phyloP scores from a whole-genome alignment of 352 stramenopile species.

The Phytophthora quininea region DNA sequence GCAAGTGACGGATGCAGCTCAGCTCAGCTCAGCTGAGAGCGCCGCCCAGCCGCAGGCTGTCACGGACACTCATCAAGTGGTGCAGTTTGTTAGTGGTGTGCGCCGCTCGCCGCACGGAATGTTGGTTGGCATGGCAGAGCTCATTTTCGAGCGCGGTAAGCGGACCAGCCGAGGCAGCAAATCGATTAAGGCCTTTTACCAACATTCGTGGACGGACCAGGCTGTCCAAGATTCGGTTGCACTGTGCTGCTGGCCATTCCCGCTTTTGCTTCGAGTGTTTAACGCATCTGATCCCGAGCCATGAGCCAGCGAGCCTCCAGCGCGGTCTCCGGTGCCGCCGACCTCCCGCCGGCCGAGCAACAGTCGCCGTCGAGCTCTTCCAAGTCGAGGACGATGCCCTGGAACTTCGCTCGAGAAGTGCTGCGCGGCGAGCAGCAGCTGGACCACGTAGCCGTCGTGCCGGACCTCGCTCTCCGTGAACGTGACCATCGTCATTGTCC shows the following conservation, averaged over 20 bases:
- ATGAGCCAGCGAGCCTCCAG: conserved; percentile 14
- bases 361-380: background rate
- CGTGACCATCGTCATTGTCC: conserved; percentile 69
- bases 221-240: too few species aligned
- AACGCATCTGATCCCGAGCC: background rate
- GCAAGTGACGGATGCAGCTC: too few species aligned
- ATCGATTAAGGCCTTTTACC: conserved; percentile 16
- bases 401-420: background rate
- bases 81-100: too few species aligned
- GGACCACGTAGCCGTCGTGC: conserved; percentile 59
- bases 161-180: background rate
- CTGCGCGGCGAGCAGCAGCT: conserved; percentile 42
- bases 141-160: background rate
- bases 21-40: too few species aligned
- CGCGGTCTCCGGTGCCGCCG: conserved; percentile 6
- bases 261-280: background rate
- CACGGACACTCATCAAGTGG: too few species aligned
- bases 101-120: too few species aligned
- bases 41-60: too few species aligned
- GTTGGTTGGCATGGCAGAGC: too few species aligned
- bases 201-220: too few species aligned
- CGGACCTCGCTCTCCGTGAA: conserved; percentile 67
- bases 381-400: conserved; percentile 1
- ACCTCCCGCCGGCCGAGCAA: background rate
- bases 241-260: background rate